Base-by-base conservation (phyloP, 768 basidiomycete species). In the Termitomyces sp. region DNA sequence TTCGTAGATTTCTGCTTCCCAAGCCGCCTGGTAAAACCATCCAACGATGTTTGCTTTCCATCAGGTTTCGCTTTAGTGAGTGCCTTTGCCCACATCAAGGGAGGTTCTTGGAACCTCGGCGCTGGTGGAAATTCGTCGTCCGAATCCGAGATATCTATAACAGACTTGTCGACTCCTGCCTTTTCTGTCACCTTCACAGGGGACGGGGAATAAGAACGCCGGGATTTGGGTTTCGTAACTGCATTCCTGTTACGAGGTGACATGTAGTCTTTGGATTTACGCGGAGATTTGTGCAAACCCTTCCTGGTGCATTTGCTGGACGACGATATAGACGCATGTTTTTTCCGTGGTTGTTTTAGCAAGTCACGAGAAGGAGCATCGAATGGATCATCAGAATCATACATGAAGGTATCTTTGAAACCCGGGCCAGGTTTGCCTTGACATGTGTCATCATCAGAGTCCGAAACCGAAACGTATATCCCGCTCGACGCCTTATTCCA, bases 131-230 rank as follows among this genome's bases (percentile, higher is more conserved):
- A 32, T 12, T 57, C 54, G 35, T 59, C 58, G 10, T 74, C 73
- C 22, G 72, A 74, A 56, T 72, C 75, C 2, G 74, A 77, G 6
- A 77, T 69, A 14, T 70, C 67, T 26, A 78, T 71, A 22, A 74
- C 56, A 56, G 30, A 60, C 47, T 50, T 34, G 10, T 40, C 10
- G 15, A 37, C 17, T 28, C 24, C 37, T 26, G 28, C 9, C 19
- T 28, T 34, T 10, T 17, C 5, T 21, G 37, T 21, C 12, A 44
- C 50, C 14, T 53, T 54, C 8, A 26, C 34, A 32, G 57, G 59
- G 2, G 55, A 55, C 24, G 62, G 58, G 24, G 60, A 58, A 17
- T 12, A 24, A 15, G 58, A 43, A 19, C 54, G 38, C 12, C 21
- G 6, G 3, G 32, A 40, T 32, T 46, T 53, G 8, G 17, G 28